Evolutionary conservation across 805 yeast genomes (phyloP).

Genomic region (Metschnikowia peoriensis): DNA sequence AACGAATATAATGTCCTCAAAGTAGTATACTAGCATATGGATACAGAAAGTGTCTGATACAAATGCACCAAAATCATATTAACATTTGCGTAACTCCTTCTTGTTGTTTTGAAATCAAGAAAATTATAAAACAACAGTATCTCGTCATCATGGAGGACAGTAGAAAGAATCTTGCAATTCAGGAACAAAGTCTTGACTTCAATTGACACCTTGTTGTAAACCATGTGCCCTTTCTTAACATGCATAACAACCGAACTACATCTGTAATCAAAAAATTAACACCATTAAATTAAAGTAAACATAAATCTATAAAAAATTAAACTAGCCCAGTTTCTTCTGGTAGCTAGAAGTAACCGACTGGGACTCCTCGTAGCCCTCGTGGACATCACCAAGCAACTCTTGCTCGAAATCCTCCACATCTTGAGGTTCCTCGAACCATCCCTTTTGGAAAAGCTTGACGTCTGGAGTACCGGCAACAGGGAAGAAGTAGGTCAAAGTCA

Average conservation of each 20-base stretch:
- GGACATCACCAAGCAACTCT: constrained; percentile 31
- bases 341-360: constrained; percentile 8
- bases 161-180: too few relatives aligned
- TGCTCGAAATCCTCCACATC: constrained; percentile 64
- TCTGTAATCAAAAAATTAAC: neutral
- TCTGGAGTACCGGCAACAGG: constrained; percentile 47
- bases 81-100: too few relatives aligned
- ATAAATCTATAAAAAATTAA: neutral
- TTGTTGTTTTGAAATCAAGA: too few relatives aligned
- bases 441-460: constrained; percentile 44
- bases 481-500: constrained; percentile 47
- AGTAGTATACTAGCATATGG: too few relatives aligned
- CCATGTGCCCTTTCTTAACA: neutral
- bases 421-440: constrained; percentile 62
- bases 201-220: too few relatives aligned
- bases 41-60: too few relatives aligned
- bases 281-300: neutral
- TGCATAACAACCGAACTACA: neutral
- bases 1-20: too few relatives aligned
- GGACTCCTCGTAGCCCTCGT: constrained; percentile 19
- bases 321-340: neutral
- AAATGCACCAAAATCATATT: too few relatives aligned
- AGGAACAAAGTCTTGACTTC: too few relatives aligned
- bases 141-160: too few relatives aligned
- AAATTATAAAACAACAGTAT: too few relatives aligned